Evolutionary conservation across 257 asterid species (phyloP), one percentile per base, ranked within the genome.

Genomic region (Asclepias syriaca): DNA sequence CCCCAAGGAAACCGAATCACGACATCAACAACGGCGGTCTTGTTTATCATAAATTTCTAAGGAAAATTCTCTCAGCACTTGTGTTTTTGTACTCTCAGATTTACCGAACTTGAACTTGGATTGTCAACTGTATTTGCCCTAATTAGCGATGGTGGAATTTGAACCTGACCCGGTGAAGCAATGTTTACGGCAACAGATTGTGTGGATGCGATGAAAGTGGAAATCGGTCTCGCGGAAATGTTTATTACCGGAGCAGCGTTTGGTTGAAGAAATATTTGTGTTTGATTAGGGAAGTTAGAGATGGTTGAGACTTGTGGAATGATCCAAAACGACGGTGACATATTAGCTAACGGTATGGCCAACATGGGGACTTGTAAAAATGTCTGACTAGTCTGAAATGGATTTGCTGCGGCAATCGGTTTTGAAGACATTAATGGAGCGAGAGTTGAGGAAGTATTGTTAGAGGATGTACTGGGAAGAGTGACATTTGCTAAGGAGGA

Each of bases 201-300:
- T 74, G 72, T 67, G 67, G 79, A 63, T 53, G 78, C 57, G 48
- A 75, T 27, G 70, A 78, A 81, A 13, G 80, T 53, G 0, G 87
- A 79, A n/a, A 87, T 50, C 7, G 86, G 88, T 69, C 87, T 63
- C 3, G 69, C 82, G 0, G 84, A 75, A 48, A 84, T 56, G 24
- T 82, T 83, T 71, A 81, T 72, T 27, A 81, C 43, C 22, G 85
- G 85, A 54, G 83, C 65, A 72, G 77, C 46, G 70, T 68, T 82
- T 2, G 88, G 87, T 48, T 80, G 89, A 48, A 88, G 40, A 2
- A 89, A 48, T 1, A 84, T 76, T 78, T 88, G 95, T 6, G 89
- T 65, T 58, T 83, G 89, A 68, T 79, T 81, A 10, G 91, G 85
- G n/a, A 3, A 39, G 43, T 16, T 65, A 15, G 65, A 24, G 53